Evolutionary conservation across 2,329 filamentous ascomycete species (phyloP).

Genomic region (Trichoderma sp.): DNA sequence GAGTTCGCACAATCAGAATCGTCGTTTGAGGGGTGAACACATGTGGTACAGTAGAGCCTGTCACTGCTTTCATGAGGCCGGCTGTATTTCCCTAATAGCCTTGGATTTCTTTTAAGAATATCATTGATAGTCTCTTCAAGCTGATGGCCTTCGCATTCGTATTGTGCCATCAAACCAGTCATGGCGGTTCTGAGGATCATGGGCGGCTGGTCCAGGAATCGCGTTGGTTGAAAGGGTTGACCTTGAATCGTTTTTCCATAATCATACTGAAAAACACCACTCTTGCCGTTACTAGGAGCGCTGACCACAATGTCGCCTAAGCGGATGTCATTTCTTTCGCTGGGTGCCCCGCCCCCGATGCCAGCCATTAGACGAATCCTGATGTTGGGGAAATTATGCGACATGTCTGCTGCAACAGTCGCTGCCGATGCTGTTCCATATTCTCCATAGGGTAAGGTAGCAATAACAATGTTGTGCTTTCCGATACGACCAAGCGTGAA

Average conservation of each 20-base stretch:
- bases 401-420: neutral
- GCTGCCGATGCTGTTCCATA: neutral
- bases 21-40: slow-evolving; percentile 9
- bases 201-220: neutral
- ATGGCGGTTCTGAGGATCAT: neutral
- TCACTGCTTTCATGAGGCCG: slow-evolving; percentile 17
- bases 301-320: slow-evolving; percentile 23
- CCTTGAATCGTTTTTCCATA: neutral
- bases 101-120: neutral
- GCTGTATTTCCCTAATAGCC: slow-evolving; percentile 10
- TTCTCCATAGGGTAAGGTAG: slow-evolving; percentile 1
- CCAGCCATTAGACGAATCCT: slow-evolving; percentile 18
- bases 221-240: neutral
- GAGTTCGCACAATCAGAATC: neutral
- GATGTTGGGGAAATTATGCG: neutral
- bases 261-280: neutral
- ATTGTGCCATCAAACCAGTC: neutral
- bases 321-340: slow-evolving; percentile 13
- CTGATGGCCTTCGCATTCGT: slow-evolving; percentile 16
- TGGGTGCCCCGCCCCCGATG: slow-evolving; percentile 20
- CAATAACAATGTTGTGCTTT: slow-evolving; percentile 24
- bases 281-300: neutral
- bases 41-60: slow-evolving; percentile 11
- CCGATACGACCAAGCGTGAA: slow-evolving; percentile 22
- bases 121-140: slow-evolving; percentile 2